These are phyloP conservation scores for Perkinsus olseni DNA, from an alignment of 169 alveolate species.

Conservation along the genomic window DNA sequence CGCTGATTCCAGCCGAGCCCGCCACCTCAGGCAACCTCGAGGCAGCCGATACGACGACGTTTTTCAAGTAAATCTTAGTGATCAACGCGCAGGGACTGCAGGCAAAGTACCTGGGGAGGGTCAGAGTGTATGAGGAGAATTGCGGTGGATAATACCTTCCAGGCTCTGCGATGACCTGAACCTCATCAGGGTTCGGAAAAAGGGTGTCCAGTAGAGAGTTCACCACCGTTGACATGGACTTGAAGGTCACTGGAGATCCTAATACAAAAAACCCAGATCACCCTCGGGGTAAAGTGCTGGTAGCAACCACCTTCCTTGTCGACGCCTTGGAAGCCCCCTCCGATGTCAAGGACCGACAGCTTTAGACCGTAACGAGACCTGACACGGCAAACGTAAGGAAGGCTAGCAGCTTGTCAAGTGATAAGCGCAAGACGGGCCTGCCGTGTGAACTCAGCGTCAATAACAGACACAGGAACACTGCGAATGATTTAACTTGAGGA, in stretches of 20 bases:
- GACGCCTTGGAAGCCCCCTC: conserved; percentile 19
- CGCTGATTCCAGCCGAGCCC: not conserved
- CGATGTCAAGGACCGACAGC: conserved; percentile 14
- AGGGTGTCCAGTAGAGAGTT: not conserved
- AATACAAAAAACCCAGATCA: not conserved
- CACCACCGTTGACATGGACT: not conserved
- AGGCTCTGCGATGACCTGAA: not conserved
- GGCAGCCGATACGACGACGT: not conserved
- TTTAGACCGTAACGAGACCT: not conserved
- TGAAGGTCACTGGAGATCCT: not conserved
- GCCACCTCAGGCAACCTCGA: not conserved
- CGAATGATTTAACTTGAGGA: too few species aligned
- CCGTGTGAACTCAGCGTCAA: too few species aligned
- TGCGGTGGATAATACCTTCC: not conserved
- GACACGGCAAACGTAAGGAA: not conserved
- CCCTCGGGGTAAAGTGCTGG: not conserved
- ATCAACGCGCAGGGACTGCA: not conserved
- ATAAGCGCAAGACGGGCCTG: too few species aligned
- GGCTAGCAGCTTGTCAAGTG: too few species aligned
- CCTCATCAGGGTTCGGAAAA: conserved; percentile 13
- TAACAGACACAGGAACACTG: too few species aligned
- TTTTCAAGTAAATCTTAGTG: not conserved
- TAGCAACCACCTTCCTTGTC: not conserved
- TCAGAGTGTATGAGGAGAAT: not conserved
- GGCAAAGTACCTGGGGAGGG: not conserved